These are phyloP conservation scores for Lasiosphaeria hispida DNA, from an alignment of 495 filamentous ascomycete species.

Conservation along the genomic window DNA sequence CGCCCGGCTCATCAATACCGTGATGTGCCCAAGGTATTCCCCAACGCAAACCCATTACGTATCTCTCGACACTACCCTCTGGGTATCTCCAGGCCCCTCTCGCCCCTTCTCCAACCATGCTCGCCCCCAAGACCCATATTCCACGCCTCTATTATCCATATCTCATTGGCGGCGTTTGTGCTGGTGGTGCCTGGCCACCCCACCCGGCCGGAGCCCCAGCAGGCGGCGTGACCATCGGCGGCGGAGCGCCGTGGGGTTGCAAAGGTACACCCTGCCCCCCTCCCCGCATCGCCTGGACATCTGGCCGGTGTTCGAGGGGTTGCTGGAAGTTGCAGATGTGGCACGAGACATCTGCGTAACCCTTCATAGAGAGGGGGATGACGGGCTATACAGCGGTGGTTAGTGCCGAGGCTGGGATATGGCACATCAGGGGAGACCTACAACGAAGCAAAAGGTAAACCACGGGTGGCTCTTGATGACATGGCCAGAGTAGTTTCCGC, in stretches of 20 bases:
- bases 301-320: conserved; percentile 51
- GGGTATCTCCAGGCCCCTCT: neutral
- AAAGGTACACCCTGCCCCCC: conserved; percentile 44
- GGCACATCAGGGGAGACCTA: conserved; percentile 12
- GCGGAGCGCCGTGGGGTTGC: conserved; percentile 37
- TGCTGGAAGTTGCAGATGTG: conserved; percentile 56
- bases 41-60: neutral
- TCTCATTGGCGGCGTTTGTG: conserved; percentile 35
- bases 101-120: neutral
- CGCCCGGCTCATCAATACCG: neutral
- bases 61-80: neutral
- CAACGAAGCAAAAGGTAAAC: conserved; percentile 60
- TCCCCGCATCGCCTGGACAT: conserved; percentile 46
- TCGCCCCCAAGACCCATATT: neutral
- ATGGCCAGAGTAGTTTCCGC: conserved; percentile 51
- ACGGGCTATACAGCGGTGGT: conserved; percentile 40
- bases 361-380: conserved; percentile 53
- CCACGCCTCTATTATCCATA: conserved; percentile 22
- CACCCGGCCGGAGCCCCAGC: conserved; percentile 8
- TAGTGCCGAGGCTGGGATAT: conserved; percentile 2
- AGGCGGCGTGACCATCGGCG: conserved; percentile 5
- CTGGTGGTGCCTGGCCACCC: conserved; percentile 5
- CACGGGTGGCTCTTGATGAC: conserved; percentile 55
- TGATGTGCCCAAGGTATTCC: no score
- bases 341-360: conserved; percentile 54